Base-by-base conservation (phyloP, 306 rosid genomes). In the Gleditsia sinensis region DNA sequence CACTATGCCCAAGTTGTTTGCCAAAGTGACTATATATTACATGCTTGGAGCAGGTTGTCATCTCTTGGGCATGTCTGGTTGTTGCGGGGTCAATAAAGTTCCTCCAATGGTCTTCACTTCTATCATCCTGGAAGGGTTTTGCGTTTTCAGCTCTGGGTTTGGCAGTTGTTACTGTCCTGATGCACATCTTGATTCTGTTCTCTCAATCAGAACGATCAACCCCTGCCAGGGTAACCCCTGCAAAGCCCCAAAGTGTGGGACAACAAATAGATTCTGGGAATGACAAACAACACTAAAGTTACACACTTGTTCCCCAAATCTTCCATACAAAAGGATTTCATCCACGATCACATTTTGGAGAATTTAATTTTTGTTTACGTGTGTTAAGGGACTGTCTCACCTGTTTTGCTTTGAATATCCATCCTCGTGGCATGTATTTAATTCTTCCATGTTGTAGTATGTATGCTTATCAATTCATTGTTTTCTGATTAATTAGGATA, bases 151-250 rank as follows among this genome's bases (percentile, higher is more conserved):
- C 80, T 32, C 49, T 75, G 4, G 74, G 81, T 72, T 75, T 91
- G 75, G 75, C 78, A 20, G 9, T 89, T n/a, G 80, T 91, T 3
- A 91, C 95, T 5, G 39, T 69, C 27, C 87, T 91, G 30, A 91
- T 91, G 97, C 95, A 91, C 28, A 58, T 89, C 64, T 81, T 91
- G 83, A 87, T 91, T 59, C 83, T 71, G 49, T 91, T 86, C 84
- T 86, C 97, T 32, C 95, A 89, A 76, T 71, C 97, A 0, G 97
- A 91, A 79, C 93, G 67, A 32, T 89, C 97, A 3, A 83, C 87
- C 42, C 91, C 88, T 3, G 84, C 91, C 45, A 85, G 83, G 67
- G 87, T 89, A 50, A 74, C 77, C 71, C 91, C 93, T 0, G 48
- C 79, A 8, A 83, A 79, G 76, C 59, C 82, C 69, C 75, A 33